A percentile compares a stretch with the other conserved stretches of the same genome.
phyloP scores from a whole-genome alignment of 257 asterid genomes.

The Anisodus acutangulus region DNA sequence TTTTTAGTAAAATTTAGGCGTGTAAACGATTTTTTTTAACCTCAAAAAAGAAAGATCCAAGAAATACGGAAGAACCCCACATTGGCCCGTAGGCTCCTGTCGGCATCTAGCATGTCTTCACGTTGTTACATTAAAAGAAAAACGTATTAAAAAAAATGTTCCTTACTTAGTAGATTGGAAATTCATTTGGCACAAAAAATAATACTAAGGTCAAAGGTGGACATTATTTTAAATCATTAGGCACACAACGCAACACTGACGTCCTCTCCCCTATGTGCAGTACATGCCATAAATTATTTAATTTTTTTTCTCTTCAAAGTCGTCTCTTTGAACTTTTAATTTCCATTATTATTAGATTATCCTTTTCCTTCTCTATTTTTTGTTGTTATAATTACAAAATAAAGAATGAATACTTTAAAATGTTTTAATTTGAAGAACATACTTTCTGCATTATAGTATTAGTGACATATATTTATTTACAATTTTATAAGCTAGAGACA shows the following conservation, averaged over 20 bases:
- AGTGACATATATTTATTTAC: too few relatives aligned
- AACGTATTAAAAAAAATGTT: not conserved
- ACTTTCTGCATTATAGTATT: too few relatives aligned
- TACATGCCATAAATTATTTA: conserved; percentile 38
- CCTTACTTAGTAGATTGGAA: not conserved
- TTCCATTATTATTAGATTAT: too few relatives aligned
- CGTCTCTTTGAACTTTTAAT: conserved; percentile 26
- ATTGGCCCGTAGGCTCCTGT: conserved; percentile 30
- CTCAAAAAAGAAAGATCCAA: conserved; percentile 1
- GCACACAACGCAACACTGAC: conserved; percentile 56
- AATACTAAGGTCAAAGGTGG: conserved; percentile 42
- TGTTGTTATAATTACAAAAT: too few relatives aligned
- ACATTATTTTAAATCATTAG: not conserved
- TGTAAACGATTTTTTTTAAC: too few relatives aligned
- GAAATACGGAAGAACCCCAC: conserved; percentile 28
- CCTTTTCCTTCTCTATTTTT: too few relatives aligned
- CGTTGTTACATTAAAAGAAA: conserved; percentile 28
- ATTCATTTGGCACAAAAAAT: not conserved
- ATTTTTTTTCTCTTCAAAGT: conserved; percentile 23
- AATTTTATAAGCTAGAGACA: not conserved
- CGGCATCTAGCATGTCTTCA: conserved; percentile 33
- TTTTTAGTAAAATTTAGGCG: too few relatives aligned
- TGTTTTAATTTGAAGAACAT: too few relatives aligned
- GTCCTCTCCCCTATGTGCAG: conserved; percentile 35
- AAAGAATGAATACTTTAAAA: not conserved